These are phyloP conservation scores for Diaporthe aspalathi DNA, from an alignment of 2,329 filamentous ascomycete species.

Conservation along the genomic window DNA sequence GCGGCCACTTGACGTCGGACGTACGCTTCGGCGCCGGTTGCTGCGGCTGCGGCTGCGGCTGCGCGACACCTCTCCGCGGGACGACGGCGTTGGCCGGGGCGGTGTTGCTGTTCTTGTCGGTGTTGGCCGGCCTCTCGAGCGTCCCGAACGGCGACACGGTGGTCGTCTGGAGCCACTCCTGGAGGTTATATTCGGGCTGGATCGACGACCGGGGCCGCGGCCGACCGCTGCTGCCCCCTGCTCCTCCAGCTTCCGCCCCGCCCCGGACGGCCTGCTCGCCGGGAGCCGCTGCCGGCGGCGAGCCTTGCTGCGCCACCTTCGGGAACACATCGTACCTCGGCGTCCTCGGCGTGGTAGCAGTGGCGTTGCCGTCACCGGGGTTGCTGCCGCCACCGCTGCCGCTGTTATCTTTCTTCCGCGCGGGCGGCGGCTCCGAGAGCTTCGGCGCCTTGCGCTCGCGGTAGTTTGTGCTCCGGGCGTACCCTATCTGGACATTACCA, in stretches of 20 bases:
- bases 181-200: constrained; percentile 43
- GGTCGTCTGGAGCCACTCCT: constrained; percentile 49
- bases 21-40: constrained; percentile 1
- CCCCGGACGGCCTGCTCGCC: not conserved
- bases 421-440: constrained; percentile 36
- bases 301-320: constrained; percentile 21
- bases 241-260: not conserved
- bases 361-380: not conserved
- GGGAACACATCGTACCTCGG: constrained; percentile 33
- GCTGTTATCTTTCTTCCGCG: constrained; percentile 22
- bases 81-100: not conserved
- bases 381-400: not conserved
- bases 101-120: not conserved
- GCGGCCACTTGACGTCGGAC: constrained; percentile 36
- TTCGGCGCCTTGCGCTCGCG: constrained; percentile 30
- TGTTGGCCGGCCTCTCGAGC: constrained; percentile 39
- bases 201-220: constrained; percentile 34
- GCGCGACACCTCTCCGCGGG: not conserved
- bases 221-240: not conserved
- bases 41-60: not conserved
- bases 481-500: constrained; percentile 38
- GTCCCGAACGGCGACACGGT: constrained; percentile 51
- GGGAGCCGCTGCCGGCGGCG: constrained; percentile 16
- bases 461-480: constrained; percentile 40
- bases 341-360: constrained; percentile 8